A percentile compares a stretch with the other conserved stretches of the same genome.
phyloP scores from a whole-genome alignment of 2,329 filamentous ascomycete genomes.

The Lachnellula cervina region DNA sequence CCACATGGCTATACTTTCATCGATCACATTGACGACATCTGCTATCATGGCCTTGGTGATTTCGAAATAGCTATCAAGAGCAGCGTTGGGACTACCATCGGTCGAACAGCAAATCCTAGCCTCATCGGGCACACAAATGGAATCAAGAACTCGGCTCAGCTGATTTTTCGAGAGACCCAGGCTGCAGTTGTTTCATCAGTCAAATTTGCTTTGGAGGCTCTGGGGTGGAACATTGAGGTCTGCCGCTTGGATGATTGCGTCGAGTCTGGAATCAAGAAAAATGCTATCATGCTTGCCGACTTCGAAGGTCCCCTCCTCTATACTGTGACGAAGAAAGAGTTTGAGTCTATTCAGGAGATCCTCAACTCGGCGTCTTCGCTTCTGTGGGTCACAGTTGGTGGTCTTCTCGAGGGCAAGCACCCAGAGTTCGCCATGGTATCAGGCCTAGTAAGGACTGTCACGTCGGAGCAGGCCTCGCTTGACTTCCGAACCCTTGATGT shows the following conservation, averaged over 20 bases:
- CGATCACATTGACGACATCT: background rate
- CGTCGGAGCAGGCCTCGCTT: constrained; percentile 3
- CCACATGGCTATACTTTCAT: too few relatives aligned
- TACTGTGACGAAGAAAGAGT: constrained; percentile 36
- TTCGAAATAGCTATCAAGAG: background rate
- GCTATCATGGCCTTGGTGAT: background rate
- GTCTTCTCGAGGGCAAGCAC: constrained; percentile 21
- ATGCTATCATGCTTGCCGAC: constrained; percentile 2
- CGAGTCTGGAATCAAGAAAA: background rate
- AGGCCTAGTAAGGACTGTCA: constrained; percentile 1
- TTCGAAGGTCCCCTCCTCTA: constrained; percentile 30
- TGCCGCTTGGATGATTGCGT: background rate
- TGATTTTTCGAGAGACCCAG: background rate
- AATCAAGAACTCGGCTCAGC: background rate
- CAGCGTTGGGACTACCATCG: background rate
- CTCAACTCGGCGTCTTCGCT: background rate
- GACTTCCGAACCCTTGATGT: constrained; percentile 1
- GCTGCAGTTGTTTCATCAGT: background rate
- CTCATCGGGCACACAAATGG: background rate
- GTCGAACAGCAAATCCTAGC: background rate
- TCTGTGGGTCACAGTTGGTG: constrained; percentile 1
- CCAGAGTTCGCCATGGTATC: constrained; percentile 10
- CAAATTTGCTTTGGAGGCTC: background rate
- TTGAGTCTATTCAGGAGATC: constrained; percentile 20
- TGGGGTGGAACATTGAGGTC: background rate